These are phyloP conservation scores for Cubamyces lactineus DNA, from an alignment of 768 basidiomycete genomes.

Conservation along the genomic window DNA sequence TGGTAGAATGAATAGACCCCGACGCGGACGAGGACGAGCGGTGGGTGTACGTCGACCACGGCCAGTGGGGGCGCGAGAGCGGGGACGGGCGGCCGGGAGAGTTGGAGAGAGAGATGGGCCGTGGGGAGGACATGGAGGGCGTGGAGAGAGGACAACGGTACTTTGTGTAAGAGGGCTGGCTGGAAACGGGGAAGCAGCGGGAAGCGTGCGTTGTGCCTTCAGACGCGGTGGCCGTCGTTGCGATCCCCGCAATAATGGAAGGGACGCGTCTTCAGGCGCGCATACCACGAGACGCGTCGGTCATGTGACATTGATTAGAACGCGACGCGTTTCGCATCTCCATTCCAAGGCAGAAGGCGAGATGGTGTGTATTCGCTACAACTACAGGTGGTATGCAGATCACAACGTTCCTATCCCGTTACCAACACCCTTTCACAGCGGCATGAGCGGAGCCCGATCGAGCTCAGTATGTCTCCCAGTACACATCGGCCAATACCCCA, in stretches of 20 bases:
- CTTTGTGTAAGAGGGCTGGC: neutral
- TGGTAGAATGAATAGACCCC: constrained; percentile 33
- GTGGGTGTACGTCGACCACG: constrained; percentile 50
- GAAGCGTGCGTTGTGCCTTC: neutral
- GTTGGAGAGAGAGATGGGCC: constrained; percentile 19
- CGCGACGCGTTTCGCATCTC: neutral
- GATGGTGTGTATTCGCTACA: neutral
- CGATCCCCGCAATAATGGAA: neutral
- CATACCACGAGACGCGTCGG: neutral
- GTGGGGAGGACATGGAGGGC: constrained; percentile 17
- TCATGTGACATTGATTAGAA: neutral
- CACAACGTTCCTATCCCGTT: neutral
- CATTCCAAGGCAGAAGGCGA: neutral
- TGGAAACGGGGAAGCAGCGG: neutral
- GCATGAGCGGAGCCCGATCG: neutral
- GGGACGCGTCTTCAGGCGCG: constrained; percentile 5
- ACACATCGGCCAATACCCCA: constrained; percentile 64
- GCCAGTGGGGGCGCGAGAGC: constrained; percentile 62
- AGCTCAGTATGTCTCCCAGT: constrained; percentile 77
- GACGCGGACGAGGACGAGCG: constrained; percentile 34
- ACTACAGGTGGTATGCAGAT: neutral
- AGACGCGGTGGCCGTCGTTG: neutral
- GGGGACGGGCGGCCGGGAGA: constrained; percentile 46
- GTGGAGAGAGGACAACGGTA: neutral
- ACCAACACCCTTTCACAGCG: neutral